Conservation (phyloP, 192 early-diverging fungal species). For the Anaeromyces robustus region DNA sequence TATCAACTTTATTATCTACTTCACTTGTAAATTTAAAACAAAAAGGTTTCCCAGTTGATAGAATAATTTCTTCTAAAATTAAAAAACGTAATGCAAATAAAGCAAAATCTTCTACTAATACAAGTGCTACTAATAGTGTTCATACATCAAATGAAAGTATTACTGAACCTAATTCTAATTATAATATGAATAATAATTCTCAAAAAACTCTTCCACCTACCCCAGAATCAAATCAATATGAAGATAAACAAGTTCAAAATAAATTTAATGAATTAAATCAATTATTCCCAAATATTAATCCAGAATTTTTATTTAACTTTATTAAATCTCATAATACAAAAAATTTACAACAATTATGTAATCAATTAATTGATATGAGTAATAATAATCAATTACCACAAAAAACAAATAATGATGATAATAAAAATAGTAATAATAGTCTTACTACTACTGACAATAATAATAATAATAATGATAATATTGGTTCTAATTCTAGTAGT, state of each 20-base stretch:
- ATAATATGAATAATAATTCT: not conserved
- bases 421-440: not conserved
- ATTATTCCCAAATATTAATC: not conserved
- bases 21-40: constrained; percentile 47
- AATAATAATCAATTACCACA: not conserved
- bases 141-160: not conserved
- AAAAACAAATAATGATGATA: not conserved
- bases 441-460: not conserved
- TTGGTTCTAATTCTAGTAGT: not conserved
- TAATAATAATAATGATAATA: not conserved
- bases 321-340: not conserved
- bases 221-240: not conserved
- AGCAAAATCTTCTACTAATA: not conserved
- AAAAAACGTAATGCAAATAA: not conserved
- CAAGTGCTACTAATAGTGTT: not conserved
- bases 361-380: not conserved
- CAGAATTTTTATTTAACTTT: not conserved
- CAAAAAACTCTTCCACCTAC: not conserved
- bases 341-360: not conserved
- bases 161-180: not conserved
- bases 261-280: not conserved
- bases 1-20: constrained; percentile 56
- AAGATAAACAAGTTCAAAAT: not conserved
- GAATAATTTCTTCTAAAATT: constrained; percentile 22
- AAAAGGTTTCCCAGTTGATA: constrained; percentile 57